phyloP scores from a whole-genome alignment of 1,139 yeast species.

The Candida tunisiensis region DNA sequence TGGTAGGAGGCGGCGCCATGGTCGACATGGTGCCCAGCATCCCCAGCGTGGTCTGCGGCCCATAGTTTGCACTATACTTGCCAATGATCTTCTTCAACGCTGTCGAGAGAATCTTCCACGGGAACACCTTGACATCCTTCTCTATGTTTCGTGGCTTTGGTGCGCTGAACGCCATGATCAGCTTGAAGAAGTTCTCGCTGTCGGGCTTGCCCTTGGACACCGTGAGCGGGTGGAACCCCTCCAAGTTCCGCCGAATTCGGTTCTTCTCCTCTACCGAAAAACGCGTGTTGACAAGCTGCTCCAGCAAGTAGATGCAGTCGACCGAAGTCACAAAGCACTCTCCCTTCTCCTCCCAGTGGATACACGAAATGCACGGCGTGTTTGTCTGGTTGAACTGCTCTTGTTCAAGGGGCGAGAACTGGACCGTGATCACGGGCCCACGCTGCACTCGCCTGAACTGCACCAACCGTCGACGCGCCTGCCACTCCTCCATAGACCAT shows the following conservation, averaged over 20 bases:
- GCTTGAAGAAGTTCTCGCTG: conserved; percentile 32
- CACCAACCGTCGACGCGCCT: conserved; percentile 17
- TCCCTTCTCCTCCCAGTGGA: conserved; percentile 38
- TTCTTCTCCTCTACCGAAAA: conserved; percentile 58
- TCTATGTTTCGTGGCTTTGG: conserved; percentile 62
- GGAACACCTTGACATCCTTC: conserved; percentile 54
- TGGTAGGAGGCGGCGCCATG: not conserved
- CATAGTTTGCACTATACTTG: conserved; percentile 31
- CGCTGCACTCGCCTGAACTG: conserved; percentile 19
- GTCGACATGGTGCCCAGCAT: not conserved
- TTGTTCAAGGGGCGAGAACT: conserved; percentile 17
- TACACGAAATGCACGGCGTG: conserved; percentile 35
- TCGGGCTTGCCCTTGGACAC: conserved; percentile 34
- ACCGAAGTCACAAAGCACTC: conserved; percentile 46
- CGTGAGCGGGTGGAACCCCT: conserved; percentile 47
- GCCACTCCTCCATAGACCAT: conserved; percentile 19
- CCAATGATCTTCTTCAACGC: conserved; percentile 48
- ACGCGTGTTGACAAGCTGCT: conserved; percentile 36
- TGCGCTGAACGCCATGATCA: conserved; percentile 45
- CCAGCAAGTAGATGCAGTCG: conserved; percentile 42
- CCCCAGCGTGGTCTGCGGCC: conserved; percentile 1
- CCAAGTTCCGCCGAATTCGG: conserved; percentile 50
- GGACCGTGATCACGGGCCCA: conserved; percentile 18
- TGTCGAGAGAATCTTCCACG: conserved; percentile 35
- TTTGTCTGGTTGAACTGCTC: conserved; percentile 15